These are phyloP conservation scores for Talaromyces verruculosus DNA, from an alignment of 2,329 filamentous ascomycete genomes.

Conservation along the genomic window DNA sequence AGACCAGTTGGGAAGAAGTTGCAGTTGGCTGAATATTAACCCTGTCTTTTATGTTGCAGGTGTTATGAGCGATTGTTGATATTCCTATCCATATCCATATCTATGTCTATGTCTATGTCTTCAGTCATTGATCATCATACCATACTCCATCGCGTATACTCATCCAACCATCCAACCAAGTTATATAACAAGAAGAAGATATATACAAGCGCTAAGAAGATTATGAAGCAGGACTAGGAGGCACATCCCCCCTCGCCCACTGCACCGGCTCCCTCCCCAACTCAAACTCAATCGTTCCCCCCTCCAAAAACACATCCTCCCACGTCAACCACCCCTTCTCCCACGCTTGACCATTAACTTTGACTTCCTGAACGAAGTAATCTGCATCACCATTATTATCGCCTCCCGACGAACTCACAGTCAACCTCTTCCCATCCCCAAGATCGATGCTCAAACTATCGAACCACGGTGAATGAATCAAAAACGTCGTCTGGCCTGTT, in stretches of 20 bases:
- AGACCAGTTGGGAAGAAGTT: slow-evolving; percentile 51
- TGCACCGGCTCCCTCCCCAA: slow-evolving; percentile 58
- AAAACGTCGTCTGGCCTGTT: slow-evolving; percentile 61
- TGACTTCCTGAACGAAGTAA: slow-evolving; percentile 64
- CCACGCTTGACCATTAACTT: slow-evolving; percentile 59
- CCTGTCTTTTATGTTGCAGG: background rate
- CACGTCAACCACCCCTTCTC: slow-evolving; percentile 62
- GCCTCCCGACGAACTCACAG: slow-evolving; percentile 56
- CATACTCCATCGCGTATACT: background rate
- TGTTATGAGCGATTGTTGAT: background rate
- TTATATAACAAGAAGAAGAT: background rate
- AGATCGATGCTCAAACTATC: slow-evolving; percentile 56
- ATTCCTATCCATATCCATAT: slow-evolving; percentile 4
- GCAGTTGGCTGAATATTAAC: slow-evolving; percentile 41
- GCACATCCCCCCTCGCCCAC: slow-evolving; percentile 61
- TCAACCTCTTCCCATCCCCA: slow-evolving; percentile 56
- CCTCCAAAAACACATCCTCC: slow-evolving; percentile 64
- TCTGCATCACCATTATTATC: slow-evolving; percentile 57
- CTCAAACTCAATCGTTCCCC: slow-evolving; percentile 60
- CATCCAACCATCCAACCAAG: background rate
- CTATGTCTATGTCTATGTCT: background rate
- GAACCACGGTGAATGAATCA: slow-evolving; percentile 65
- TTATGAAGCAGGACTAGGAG: slow-evolving; percentile 51
- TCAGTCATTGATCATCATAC: slow-evolving; percentile 2
- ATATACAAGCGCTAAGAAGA: background rate